Evolutionary conservation across 805 yeast species (phyloP), one percentile per base, ranked within the genome.

Genomic region (Candida oleophila): DNA sequence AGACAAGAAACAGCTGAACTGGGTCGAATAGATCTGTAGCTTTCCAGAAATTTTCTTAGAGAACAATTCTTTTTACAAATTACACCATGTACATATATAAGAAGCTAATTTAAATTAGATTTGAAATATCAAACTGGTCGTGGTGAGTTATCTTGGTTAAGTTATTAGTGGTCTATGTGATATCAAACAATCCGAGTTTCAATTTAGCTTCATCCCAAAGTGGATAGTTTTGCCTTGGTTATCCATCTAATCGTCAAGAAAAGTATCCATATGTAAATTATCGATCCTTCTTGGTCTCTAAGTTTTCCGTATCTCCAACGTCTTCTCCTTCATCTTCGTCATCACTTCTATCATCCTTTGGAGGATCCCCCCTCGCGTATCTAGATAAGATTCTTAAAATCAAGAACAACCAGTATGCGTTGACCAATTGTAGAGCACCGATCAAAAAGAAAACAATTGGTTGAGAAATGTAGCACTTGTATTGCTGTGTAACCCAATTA

Each of bases 381-480:
- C 97, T 81, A 64, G 76, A 82, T 30, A 85, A 74, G 56, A 94
- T 87, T 64, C 97, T 81, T 44, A 87, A 54, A 51, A 94, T 88
- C 57, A 92, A 75, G 56, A 79, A 81, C 48, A 91, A 76, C 99
- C 99, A 94, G 70, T 87, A 94, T 18, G 80, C 56, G 61, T 94
- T 94, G 47, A 94, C 89, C 46, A 89, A 57, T 65, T 94, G 98
- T 53, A 94, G 76, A 1, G 94, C 91, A 44, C 78, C 73, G 49
- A 94, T 78, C 59, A 94, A 77, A 19, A 69, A 65, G 59, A 94
- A 91, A 2, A 92, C 91, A 63, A 94, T 90, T 45, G 89, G 87
- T 69, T 89, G 96, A 20, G 98, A 85, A 54, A 94, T 88, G 86
- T 89, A 89, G 69, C 98, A 94, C 69, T 94, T 94, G 73, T 92